Percentiles rank a stretch among this genome's conserved stretches.
phyloP scores from a whole-genome alignment of 306 rosid genomes.

The Hylodesmum podocarpum region DNA sequence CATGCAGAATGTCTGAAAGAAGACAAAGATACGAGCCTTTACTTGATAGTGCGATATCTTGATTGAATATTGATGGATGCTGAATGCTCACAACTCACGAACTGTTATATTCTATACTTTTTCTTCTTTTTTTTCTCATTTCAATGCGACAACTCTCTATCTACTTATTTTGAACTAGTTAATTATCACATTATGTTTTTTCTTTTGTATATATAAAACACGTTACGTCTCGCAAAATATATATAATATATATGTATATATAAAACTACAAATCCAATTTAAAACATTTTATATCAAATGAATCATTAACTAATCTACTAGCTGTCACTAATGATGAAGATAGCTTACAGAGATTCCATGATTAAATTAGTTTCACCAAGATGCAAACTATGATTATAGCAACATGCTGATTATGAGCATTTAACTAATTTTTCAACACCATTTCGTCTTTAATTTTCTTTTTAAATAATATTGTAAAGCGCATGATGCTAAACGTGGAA shows the following conservation, averaged over 20 bases:
- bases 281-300: not conserved
- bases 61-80: not conserved
- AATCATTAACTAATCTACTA: slow-evolving; percentile 24
- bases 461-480: not conserved
- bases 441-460: not conserved
- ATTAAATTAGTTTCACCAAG: slow-evolving; percentile 30
- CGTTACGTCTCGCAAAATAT: not conserved
- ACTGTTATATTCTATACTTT: not conserved
- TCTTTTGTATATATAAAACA: not conserved
- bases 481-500: not conserved
- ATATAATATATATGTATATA: not conserved
- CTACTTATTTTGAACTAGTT: not conserved
- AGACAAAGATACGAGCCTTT: slow-evolving; percentile 15
- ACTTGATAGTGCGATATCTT: slow-evolving; percentile 13
- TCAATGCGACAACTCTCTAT: slow-evolving; percentile 15
- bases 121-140: not conserved
- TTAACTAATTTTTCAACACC: slow-evolving; percentile 2
- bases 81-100: too few species aligned
- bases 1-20: slow-evolving; percentile 19
- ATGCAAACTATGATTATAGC: slow-evolving; percentile 22
- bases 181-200: not conserved
- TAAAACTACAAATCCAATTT: not conserved
- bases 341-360: not conserved
- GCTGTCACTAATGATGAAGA: slow-evolving; percentile 31
- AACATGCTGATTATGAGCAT: slow-evolving; percentile 18